Conservation (phyloP, 441 rosid species). For the Geranium incanum region DNA sequence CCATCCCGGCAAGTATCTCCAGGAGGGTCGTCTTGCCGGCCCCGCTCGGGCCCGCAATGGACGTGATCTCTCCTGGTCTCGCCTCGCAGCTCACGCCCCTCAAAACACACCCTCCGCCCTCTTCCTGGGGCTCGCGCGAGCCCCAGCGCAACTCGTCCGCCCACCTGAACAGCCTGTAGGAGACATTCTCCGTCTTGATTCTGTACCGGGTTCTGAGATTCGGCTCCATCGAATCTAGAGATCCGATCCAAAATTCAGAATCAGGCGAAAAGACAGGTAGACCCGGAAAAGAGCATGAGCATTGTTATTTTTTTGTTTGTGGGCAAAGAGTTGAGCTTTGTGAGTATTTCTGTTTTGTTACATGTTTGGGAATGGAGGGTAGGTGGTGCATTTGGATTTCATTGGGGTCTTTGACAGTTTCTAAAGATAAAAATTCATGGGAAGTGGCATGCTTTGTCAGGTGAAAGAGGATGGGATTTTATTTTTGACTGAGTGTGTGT, state of each 20-base stretch:
- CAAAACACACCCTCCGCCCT: constrained; percentile 29
- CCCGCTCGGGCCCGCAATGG: constrained; percentile 37
- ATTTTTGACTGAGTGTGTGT: neutral
- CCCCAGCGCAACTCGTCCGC: constrained; percentile 13
- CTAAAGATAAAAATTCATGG: neutral
- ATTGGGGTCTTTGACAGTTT: neutral
- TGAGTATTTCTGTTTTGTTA: neutral
- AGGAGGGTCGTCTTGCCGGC: constrained; percentile 36
- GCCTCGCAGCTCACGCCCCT: constrained; percentile 34
- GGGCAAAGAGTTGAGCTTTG: neutral
- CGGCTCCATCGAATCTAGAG: too few relatives aligned
- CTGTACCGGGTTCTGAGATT: constrained; percentile 16
- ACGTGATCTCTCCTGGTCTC: constrained; percentile 28
- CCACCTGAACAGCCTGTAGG: constrained; percentile 25
- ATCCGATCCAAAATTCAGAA: too few relatives aligned
- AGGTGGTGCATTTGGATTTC: neutral
- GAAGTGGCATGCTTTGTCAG: neutral
- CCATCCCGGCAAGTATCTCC: constrained; percentile 26
- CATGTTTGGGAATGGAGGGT: neutral
- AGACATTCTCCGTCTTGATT: constrained; percentile 28
- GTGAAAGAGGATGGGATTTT: neutral
- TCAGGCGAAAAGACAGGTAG: neutral
- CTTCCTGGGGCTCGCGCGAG: too few relatives aligned
- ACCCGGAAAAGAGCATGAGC: neutral
- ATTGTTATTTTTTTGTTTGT: neutral